Evolutionary conservation across 164 flowering plant species (phyloP).

Genomic region (Nymphaea thermarum): DNA sequence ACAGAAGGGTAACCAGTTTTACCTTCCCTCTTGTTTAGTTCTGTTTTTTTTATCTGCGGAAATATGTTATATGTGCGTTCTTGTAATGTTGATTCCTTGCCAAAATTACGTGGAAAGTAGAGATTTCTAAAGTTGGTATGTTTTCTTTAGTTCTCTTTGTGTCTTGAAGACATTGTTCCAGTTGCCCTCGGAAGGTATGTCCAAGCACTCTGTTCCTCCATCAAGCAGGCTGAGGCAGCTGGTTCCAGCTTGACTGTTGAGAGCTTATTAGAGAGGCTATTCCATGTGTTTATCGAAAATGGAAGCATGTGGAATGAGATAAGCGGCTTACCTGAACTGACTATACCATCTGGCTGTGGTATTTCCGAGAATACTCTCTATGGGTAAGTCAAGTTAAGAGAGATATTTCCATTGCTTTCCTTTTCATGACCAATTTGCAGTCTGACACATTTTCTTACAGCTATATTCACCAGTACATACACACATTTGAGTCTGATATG

Average conservation of each 20-base stretch:
- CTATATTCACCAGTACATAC: slow-evolving; percentile 63
- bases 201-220: slow-evolving; percentile 46
- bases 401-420: background rate
- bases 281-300: slow-evolving; percentile 78
- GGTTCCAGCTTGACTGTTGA: slow-evolving; percentile 24
- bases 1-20: slow-evolving; percentile 56
- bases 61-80: background rate
- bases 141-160: slow-evolving; percentile 69
- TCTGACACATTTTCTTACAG: slow-evolving; percentile 24
- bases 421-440: background rate
- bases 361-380: slow-evolving; percentile 58
- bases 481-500: slow-evolving; percentile 45
- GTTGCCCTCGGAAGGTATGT: slow-evolving; percentile 80
- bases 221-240: slow-evolving; percentile 31
- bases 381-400: slow-evolving; percentile 33
- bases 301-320: slow-evolving; percentile 76
- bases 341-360: slow-evolving; percentile 26
- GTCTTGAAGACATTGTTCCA: slow-evolving; percentile 96
- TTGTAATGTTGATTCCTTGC: too few species aligned
- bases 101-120: background rate
- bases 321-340: slow-evolving; percentile 64
- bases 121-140: background rate
- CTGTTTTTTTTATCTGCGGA: background rate
- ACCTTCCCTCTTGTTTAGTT: background rate
- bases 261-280: slow-evolving; percentile 65